phyloP scores from a whole-genome alignment of 148 eudicot genomes.

The Rhododendron kiyosumense region DNA sequence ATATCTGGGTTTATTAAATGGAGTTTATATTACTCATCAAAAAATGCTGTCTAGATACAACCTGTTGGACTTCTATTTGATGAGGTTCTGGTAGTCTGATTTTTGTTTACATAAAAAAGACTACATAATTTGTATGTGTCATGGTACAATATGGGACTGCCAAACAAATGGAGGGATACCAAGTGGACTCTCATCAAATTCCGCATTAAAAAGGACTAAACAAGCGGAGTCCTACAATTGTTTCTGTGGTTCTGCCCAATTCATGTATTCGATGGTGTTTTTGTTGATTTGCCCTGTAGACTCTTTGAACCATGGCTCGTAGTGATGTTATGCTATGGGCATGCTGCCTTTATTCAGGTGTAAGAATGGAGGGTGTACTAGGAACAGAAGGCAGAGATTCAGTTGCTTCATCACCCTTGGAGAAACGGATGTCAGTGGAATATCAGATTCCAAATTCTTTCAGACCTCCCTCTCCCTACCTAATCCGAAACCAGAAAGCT shows the following conservation, averaged over 20 bases:
- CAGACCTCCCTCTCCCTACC: constrained; percentile 29
- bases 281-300: constrained; percentile 2
- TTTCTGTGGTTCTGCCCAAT: not conserved
- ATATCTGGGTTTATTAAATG: not conserved
- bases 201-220: not conserved
- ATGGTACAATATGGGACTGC: not conserved
- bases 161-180: not conserved
- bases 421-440: constrained; percentile 36
- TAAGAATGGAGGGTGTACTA: constrained; percentile 16
- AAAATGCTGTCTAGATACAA: not conserved
- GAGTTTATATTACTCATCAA: not conserved
- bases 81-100: not conserved
- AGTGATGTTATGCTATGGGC: not conserved
- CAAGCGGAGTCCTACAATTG: not conserved
- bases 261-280: not conserved
- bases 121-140: not conserved
- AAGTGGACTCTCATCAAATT: not conserved
- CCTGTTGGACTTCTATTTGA: not conserved
- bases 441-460: constrained; percentile 30
- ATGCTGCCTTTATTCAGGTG: constrained; percentile 27
- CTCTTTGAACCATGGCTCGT: not conserved
- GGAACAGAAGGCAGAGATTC: constrained; percentile 25
- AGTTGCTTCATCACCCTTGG: constrained; percentile 39
- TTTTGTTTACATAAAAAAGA: not conserved
- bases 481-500: constrained; percentile 27